Evolutionary conservation across 345 rosid species (phyloP), one percentile per base, ranked within the genome.

Genomic region (Sapria himalayana): DNA sequence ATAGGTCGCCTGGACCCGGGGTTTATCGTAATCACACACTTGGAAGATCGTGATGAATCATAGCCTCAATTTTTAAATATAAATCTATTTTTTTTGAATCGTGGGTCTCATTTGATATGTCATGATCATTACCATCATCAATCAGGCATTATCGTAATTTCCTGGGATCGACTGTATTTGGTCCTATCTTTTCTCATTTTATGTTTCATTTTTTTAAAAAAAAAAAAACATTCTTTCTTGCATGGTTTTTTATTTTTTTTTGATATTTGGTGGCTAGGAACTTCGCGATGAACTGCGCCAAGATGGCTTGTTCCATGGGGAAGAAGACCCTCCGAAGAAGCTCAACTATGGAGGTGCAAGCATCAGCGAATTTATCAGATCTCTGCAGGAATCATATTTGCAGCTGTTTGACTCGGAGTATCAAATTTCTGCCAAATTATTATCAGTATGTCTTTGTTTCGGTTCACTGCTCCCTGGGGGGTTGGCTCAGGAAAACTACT

Each of bases 341-440:
- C 45, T 14, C 18, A 46, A 52, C 23, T 53, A 48, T 22, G 58
- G 55, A 59, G 46, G 58, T 33, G 47, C 46, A 54, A 19, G 55
- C 51, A 48, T 71, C 23, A 27, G 39, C 32, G 66, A 52, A 42
- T 58, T 71, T 43, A 33, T 47, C 32, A 67, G 64, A 48, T 56
- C 53, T 64, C 47, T 89, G 37, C 57, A 38, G 48, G 75, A 63
- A 45, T 74, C 74, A 17, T 67, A 59, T 50, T 69, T 76, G 52
- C 77, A 41, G 41, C 48, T 22, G 11, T 57, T 82, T 16, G 86
- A 73, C 54, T 64, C 69, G 43, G 93, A 79, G 63, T 71, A 73
- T 53, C 65, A 52, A 19, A 25, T 79, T 33, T 62, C 76, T 20
- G 50, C 57, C 48, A 74, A 71, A 71, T 50, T 89, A 46, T 50